Base-by-base conservation (phyloP, 208 protist genomes). In the Leptomonas seymouri region DNA sequence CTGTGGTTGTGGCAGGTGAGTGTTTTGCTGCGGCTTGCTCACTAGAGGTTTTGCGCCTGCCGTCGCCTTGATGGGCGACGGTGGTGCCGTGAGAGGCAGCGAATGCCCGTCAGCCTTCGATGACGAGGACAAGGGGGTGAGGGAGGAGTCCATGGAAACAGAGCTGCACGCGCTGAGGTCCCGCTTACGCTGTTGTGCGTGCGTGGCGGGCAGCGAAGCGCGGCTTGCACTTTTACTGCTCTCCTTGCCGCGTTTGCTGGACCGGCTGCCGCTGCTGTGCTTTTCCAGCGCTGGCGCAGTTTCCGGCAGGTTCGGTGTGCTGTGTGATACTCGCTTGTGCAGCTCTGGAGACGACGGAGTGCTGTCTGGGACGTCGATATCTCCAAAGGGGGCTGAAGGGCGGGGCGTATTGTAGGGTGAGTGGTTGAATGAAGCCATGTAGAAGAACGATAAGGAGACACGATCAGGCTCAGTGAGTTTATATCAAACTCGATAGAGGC, bases 381-480 rank as follows among this genome's bases (percentile, higher is more conserved):
- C 48, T 1, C 36, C 61, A 18, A 57, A 67, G 31, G 61, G 61
- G 6, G 61, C 28, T 48, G 18, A 6, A 1, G 0, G 2, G 8
- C 34, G 48, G 16, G 55, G 46, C 61, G 57, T 67, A 7, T 48
- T 34, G 36, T 39, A 67, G 9, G 61, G 61, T 67, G 61, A 23
- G 36, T 67, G 61, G 18, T 9, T 20, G 5, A 48, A 3, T 9
- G 61, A 67, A 12, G 49, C n/a, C 61, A 63, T 63, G 30, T 41
- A 39, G 4, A 27, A 11, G 49, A 54, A 54, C 3, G 21, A 31
- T 3, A 39, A 39, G 7, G 34, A 12, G 3, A 39, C 16, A 31
- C 15, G 56, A 36, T n/a, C 18, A 46, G 46, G 9, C 34, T 3
- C 9, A 39, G 34, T 39, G 34, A 3, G 34, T 39, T 39, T 39